These are phyloP conservation scores for Purpureocillium takamizusanense DNA, from an alignment of 2,329 filamentous ascomycete genomes.

Conservation along the genomic window DNA sequence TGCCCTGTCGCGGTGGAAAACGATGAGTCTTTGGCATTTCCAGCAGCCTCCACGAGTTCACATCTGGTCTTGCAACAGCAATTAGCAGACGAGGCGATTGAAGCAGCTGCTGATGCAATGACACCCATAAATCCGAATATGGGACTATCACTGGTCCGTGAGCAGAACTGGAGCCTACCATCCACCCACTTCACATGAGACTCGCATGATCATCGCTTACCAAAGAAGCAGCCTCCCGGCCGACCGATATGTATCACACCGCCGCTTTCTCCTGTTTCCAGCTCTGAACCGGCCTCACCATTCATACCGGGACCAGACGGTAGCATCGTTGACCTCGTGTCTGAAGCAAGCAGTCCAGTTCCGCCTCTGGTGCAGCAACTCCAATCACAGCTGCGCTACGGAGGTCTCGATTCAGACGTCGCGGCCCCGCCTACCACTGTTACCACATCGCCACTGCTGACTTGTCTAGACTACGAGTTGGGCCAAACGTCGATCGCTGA, in stretches of 20 bases:
- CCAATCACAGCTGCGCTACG: conserved; percentile 5
- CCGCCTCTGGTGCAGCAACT: conserved; percentile 1
- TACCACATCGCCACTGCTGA: conserved; percentile 7
- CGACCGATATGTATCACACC: too few species aligned
- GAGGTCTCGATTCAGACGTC: conserved; percentile 12
- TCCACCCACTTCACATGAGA: too few species aligned
- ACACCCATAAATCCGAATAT: too few species aligned
- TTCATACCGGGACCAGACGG: conserved; percentile 12
- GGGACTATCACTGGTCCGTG: too few species aligned
- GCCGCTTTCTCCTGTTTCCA: conserved; percentile 15
- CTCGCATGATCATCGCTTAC: too few species aligned
- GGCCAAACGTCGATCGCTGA: neutral
- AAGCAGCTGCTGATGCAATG: neutral
- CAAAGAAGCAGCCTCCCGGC: too few species aligned
- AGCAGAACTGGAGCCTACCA: too few species aligned
- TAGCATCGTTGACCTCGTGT: conserved; percentile 17
- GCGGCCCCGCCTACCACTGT: conserved; percentile 4
- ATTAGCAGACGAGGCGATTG: conserved; percentile 13
- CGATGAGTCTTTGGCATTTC: conserved; percentile 19
- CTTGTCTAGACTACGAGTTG: neutral
- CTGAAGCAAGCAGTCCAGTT: conserved; percentile 19
- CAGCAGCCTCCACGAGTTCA: conserved; percentile 11
- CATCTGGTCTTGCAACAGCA: conserved; percentile 15
- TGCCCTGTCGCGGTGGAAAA: conserved; percentile 9
- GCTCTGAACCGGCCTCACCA: conserved; percentile 7